Evolutionary conservation across 139 green algal species (phyloP).

Genomic region (Mychonastes homosphaera): DNA sequence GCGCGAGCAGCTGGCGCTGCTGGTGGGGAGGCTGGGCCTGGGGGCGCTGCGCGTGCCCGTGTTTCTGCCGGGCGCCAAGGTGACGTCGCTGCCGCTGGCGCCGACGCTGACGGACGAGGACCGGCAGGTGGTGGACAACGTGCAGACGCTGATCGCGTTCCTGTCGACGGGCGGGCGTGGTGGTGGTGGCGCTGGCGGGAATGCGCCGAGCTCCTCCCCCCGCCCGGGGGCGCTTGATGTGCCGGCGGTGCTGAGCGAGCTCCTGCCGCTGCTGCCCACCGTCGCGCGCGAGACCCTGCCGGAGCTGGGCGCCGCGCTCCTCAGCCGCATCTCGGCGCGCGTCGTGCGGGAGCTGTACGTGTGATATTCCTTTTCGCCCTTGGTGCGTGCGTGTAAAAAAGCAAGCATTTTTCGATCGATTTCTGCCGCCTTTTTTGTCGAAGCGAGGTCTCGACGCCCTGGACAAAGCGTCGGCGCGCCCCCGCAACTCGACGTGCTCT

Average conservation of each 20-base stretch:
- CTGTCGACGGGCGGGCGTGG: conserved; percentile 18
- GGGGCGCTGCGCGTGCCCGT: conserved; percentile 25
- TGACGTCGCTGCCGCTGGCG: conserved; percentile 37
- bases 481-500: too few species aligned
- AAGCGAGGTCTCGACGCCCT: too few species aligned
- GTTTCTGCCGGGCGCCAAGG: conserved; percentile 31
- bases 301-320: conserved; percentile 47
- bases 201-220: not conserved
- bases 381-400: not conserved
- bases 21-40: conserved; percentile 34
- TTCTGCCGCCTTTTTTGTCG: too few species aligned
- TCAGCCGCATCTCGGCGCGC: conserved; percentile 54
- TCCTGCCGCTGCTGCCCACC: conserved; percentile 67
- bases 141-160: conserved; percentile 53
- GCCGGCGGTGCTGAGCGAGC: conserved; percentile 30
- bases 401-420: too few species aligned
- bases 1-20: conserved; percentile 55
- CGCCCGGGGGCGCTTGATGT: not conserved
- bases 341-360: conserved; percentile 62
- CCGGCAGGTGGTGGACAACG: conserved; percentile 51
- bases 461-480: too few species aligned
- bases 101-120: conserved; percentile 40
- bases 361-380: not conserved
- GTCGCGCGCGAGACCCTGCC: conserved; percentile 75
- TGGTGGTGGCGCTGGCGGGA: not conserved